Percentiles rank a stretch among this genome's conserved stretches.
Evolutionary conservation across 75 land plant genomes (phyloP).

Genomic region (Pinus albicaulis): DNA sequence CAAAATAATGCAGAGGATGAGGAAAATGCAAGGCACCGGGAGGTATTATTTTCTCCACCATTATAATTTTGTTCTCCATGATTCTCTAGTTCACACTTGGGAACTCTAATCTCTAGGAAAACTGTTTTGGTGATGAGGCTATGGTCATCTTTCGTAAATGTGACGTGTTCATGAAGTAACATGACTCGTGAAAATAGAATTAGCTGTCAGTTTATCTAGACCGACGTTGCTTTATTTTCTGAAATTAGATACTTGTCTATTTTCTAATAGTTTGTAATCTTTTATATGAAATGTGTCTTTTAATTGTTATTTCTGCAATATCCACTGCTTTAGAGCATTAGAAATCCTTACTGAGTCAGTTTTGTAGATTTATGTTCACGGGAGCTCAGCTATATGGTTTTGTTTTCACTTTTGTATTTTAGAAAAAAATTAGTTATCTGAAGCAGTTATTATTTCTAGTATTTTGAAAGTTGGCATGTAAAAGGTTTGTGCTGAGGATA

Average conservation of each 20-base stretch:
- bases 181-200: background rate
- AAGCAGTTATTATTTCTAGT: too few species aligned
- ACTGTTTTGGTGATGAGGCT: background rate
- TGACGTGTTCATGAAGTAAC: background rate
- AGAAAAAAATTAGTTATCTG: too few species aligned
- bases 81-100: background rate
- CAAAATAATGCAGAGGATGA: conserved; percentile 63
- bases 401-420: background rate
- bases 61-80: background rate
- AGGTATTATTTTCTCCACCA: conserved; percentile 30
- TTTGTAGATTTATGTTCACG: background rate
- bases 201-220: background rate
- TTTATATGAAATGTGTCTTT: background rate
- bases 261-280: background rate
- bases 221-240: background rate
- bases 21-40: conserved; percentile 64
- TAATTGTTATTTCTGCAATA: background rate
- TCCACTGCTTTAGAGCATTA: background rate
- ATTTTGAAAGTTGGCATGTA: too few species aligned
- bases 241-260: background rate
- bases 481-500: background rate
- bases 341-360: background rate
- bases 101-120: background rate
- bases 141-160: background rate
- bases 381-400: background rate